Base-by-base conservation (phyloP, 2,329 filamentous ascomycete genomes). In the Reticulascus tulasneorum region DNA sequence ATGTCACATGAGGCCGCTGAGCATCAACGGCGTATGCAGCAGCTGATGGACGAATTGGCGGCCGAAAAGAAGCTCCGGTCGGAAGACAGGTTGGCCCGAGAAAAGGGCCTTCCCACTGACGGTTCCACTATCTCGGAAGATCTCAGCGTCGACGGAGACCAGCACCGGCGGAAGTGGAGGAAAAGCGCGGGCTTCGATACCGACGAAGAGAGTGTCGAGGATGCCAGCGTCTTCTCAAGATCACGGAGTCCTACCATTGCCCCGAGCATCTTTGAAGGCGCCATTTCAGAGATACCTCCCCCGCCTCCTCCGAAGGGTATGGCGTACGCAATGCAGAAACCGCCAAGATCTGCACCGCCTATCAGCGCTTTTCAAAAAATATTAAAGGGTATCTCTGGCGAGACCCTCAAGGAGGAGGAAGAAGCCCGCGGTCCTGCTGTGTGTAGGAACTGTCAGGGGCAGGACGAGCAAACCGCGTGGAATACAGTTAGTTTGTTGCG, bases 401-500 rank as follows among this genome's bases (percentile, higher is more conserved):
- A 64, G 28, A 33, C 44, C 13, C 47, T 45, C 15, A 49, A 48
- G 22, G 48, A 53, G 23, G 30, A 53, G 31, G 52, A 55, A 21
- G 48, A 49, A 7, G 42, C 44, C 13, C 35, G n/a, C n/a, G 44
- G 7, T 36, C 42, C 9, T 37, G 43, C 17, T 55, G 53, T 24
- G 50, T 82, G 78, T 47, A 48, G 56, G 22, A 82, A 80, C 48
- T 82, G 79, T 53, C 57, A 66, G 35, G 77, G 79, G 10, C 69
- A 72, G 47, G 72, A 76, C 34, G 66, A 73, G 10, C 77, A 74
- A 45, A 66, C 77, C 23, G 79, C 79, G 5, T 83, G 79, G 79
- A 71, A 82, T 49, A 80, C 79, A 5, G 78, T 80, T n/a, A 68
- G 70, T 34, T 44, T 81, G 29, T 57, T 83, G 40, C 64, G 75